These are phyloP conservation scores for Talaromyces stipitatus DNA, from an alignment of 495 filamentous ascomycete genomes.

Conservation along the genomic window DNA sequence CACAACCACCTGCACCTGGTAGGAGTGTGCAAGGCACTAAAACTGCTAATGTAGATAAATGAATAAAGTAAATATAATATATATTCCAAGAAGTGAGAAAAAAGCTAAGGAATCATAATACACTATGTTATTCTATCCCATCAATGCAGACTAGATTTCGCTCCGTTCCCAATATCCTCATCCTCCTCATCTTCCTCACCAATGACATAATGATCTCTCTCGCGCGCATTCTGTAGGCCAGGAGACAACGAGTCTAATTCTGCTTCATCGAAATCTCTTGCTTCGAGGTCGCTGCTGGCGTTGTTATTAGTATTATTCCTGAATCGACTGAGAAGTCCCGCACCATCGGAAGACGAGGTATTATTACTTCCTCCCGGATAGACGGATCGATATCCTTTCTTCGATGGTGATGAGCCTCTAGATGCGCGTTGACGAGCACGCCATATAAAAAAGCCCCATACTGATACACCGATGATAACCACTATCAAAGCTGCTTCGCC, in stretches of 20 bases:
- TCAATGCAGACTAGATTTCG: background rate
- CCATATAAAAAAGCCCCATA: conserved; percentile 86
- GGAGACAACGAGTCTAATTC: conserved; percentile 64
- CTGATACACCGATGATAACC: conserved; percentile 65
- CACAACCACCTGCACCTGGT: no score
- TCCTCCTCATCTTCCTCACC: conserved; percentile 37
- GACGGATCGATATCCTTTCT: conserved; percentile 38
- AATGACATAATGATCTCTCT: conserved; percentile 35
- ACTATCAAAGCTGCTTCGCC: conserved; percentile 85
- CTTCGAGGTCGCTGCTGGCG: conserved; percentile 60
- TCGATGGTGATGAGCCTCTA: background rate
- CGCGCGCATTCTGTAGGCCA: background rate
- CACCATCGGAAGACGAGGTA: conserved; percentile 15
- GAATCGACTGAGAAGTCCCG: conserved; percentile 11
- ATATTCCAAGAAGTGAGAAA: conserved; percentile 12
- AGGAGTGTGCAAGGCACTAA: no score
- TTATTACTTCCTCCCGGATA: conserved; percentile 24
- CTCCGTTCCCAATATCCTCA: background rate
- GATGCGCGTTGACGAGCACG: conserved; percentile 52
- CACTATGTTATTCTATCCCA: background rate
- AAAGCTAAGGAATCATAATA: background rate
- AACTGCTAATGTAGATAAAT: no score
- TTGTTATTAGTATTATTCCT: conserved; percentile 44
- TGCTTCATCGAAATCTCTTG: conserved; percentile 81
- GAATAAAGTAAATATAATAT: no score